phyloP scores from a whole-genome alignment of 495 filamentous ascomycete species.

The Penicillium argentinense region DNA sequence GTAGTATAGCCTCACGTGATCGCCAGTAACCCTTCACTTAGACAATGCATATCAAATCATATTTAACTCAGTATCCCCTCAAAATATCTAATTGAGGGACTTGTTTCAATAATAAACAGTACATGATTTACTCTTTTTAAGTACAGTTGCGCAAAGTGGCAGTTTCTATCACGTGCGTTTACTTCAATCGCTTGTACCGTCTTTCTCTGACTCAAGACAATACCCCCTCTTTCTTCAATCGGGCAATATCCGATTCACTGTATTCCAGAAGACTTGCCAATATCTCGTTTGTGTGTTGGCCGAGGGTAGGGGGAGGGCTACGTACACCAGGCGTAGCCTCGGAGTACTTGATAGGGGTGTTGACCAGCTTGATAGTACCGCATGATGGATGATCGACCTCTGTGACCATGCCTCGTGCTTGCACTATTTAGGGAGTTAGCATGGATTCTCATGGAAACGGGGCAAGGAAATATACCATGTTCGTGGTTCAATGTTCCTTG shows the following conservation, averaged over 20 bases:
- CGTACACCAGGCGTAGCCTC: conserved; percentile 75
- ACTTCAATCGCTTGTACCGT: too few species aligned
- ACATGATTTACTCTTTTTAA: conserved; percentile 2
- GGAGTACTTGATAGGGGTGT: conserved; percentile 95
- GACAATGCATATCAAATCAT: background rate
- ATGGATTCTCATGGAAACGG: background rate
- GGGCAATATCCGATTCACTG: conserved; percentile 57
- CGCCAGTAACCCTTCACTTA: background rate
- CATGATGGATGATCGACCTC: conserved; percentile 81
- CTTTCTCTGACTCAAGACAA: conserved; percentile 45
- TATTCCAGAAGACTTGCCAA: conserved; percentile 66
- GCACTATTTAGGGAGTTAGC: conserved; percentile 46
- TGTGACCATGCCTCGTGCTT: conserved; percentile 82
- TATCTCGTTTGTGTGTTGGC: conserved; percentile 91
- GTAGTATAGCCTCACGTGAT: conserved; percentile 10
- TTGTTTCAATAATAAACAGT: too few species aligned
- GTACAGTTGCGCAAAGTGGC: background rate
- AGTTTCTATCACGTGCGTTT: too few species aligned
- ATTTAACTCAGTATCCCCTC: too few species aligned
- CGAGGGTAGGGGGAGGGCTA: conserved; percentile 78
- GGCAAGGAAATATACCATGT: conserved; percentile 56
- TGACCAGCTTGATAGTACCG: conserved; percentile 84
- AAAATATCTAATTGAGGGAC: too few species aligned
- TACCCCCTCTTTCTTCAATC: conserved; percentile 66
- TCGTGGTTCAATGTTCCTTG: conserved; percentile 78